Evolutionary conservation across 179 eudicot genomes (phyloP).

Genomic region (Beta macrorhiza): DNA sequence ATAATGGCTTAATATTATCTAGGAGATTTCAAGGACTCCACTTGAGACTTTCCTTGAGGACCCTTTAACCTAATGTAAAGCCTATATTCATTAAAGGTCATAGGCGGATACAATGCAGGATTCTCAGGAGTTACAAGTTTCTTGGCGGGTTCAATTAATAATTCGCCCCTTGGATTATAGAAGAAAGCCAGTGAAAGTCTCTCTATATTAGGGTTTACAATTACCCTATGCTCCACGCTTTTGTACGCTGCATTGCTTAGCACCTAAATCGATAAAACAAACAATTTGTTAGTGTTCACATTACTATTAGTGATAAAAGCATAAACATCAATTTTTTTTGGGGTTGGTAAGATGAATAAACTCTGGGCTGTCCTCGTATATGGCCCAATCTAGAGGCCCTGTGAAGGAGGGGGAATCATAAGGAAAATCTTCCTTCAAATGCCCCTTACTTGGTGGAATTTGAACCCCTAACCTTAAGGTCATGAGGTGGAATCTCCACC

Average conservation of each 20-base stretch:
- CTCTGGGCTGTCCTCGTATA: too few relatives aligned
- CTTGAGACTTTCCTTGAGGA: constrained; percentile 84
- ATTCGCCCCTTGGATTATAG: constrained; percentile 81
- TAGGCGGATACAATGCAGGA: constrained; percentile 63
- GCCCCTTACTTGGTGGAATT: too few relatives aligned
- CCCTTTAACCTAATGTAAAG: constrained; percentile 75
- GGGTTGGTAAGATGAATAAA: too few relatives aligned
- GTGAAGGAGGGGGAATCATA: too few relatives aligned
- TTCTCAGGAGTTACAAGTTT: constrained; percentile 52
- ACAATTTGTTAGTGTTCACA: background rate
- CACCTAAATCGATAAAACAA: constrained; percentile 36
- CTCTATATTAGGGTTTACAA: constrained; percentile 67
- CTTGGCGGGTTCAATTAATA: constrained; percentile 61
- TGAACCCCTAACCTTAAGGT: too few relatives aligned
- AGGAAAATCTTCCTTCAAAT: too few relatives aligned
- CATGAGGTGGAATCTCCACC: too few relatives aligned
- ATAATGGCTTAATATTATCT: constrained; percentile 26
- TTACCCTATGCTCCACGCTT: constrained; percentile 93
- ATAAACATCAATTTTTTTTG: too few relatives aligned
- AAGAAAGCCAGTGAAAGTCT: constrained; percentile 81
- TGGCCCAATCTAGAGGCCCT: too few relatives aligned
- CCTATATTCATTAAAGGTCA: constrained; percentile 87
- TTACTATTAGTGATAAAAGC: background rate
- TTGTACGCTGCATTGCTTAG: constrained; percentile 79
- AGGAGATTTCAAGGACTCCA: constrained; percentile 61